Base-by-base conservation (phyloP, 2,329 filamentous ascomycete species). In the Nemania abortiva region DNA sequence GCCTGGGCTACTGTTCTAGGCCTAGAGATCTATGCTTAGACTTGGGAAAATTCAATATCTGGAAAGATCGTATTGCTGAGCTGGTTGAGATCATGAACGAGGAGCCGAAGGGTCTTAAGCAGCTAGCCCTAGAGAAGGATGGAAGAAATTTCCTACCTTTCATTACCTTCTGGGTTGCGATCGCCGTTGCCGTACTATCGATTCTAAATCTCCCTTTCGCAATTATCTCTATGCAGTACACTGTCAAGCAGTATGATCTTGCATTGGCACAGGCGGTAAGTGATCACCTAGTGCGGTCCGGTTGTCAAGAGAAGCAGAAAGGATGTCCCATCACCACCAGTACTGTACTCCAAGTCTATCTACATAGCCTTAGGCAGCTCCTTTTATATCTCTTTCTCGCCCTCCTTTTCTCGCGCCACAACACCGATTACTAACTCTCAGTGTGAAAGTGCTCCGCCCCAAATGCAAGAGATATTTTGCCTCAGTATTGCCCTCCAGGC, bases 81-180 rank as follows among this genome's bases (percentile, higher is more conserved):
- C 42, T 60, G 31, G 63, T 72, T 47, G 49, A 69, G 49, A 49
- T 71, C 47, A 70, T 72, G 68, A 68, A 65, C n/a, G 68, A 68
- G 37, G 54, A 65, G 58, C 69, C 69, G 4, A 65, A 64, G 45
- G 68, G 65, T 7, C 24, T 69, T 11, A 61, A 56, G 29, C 65
- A 71, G 47, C 49, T 71, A 2, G 56, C 45, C 15, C 50, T 71
- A 10, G 69, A 69, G 31, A 63, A 45, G 15, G 57, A 66, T 18
- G 69, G 69, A 27, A 53, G 69, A 18, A 69, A 69, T 18, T 53
- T 66, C n/a, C 15, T 65, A n/a, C 69, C 60, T 3, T 71, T 66
- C n/a, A 15, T 63, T 34, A 66, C 66, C 1, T 71, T 71, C 24
- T 71, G 61, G 66, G 62, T 69, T 27, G 62, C 69, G 6, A 66